Percentiles rank a stretch among this genome's conserved stretches.
These are phyloP conservation scores for Combretum micranthum DNA, from an alignment of 345 rosid genomes.

Conservation along the genomic window DNA sequence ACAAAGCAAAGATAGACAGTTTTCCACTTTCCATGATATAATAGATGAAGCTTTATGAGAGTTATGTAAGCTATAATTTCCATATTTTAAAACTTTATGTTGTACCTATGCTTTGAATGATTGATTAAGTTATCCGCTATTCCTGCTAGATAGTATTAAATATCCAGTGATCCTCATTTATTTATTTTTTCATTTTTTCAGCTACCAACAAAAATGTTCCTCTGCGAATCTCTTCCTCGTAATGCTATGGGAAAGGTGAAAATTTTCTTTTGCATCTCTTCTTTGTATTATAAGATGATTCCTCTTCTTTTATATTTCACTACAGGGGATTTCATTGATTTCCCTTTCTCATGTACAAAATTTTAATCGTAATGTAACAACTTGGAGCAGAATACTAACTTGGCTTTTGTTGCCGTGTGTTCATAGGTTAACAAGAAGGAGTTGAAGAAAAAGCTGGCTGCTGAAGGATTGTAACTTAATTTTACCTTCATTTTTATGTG, in stretches of 20 bases:
- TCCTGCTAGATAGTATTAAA: background rate
- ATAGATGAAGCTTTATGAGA: background rate
- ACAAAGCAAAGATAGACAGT: too few relatives aligned
- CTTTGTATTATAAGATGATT: background rate
- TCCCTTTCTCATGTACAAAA: background rate
- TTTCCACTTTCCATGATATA: too few relatives aligned
- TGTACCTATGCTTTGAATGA: too few relatives aligned
- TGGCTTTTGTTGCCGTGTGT: background rate
- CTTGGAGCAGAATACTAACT: too few relatives aligned
- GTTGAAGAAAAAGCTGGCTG: slow-evolving; percentile 57
- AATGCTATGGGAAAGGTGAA: slow-evolving; percentile 98
- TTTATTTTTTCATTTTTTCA: slow-evolving; percentile 14
- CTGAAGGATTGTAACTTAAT: slow-evolving; percentile 19
- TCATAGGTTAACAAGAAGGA: slow-evolving; percentile 91
- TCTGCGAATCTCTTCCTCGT: slow-evolving; percentile 87
- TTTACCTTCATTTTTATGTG: background rate
- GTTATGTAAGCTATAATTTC: background rate
- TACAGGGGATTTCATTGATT: background rate
- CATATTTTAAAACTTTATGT: background rate
- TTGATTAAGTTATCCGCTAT: too few relatives aligned
- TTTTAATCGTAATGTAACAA: too few relatives aligned
- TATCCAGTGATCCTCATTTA: background rate
- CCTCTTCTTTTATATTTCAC: background rate
- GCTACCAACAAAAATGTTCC: slow-evolving; percentile 75
- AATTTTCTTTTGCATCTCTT: background rate